Conservation (phyloP, 1,139 yeast genomes). For the Protomyces lactucae-debilis region DNA sequence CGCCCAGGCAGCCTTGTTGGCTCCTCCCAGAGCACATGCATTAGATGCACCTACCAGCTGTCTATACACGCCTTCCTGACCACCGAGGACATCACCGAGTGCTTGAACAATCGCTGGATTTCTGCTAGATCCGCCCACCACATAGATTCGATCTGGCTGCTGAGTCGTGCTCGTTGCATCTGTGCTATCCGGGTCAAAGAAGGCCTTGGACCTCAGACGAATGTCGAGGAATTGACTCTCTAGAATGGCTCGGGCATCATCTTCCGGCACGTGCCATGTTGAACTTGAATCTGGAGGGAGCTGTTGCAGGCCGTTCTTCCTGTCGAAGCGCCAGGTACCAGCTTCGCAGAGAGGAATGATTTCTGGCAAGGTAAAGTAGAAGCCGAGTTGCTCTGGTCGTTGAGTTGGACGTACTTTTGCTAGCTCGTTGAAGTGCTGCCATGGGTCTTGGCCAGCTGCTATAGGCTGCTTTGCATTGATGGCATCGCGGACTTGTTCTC, state of each 20-base stretch:
- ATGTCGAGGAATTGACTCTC: constrained; percentile 86
- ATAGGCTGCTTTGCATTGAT: constrained; percentile 43
- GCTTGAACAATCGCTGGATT: constrained; percentile 62
- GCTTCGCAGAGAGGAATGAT: constrained; percentile 71
- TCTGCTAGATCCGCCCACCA: constrained; percentile 83
- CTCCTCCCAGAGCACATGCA: constrained; percentile 95
- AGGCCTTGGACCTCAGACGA: constrained; percentile 71
- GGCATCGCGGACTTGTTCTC: constrained; percentile 67
- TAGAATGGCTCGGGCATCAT: constrained; percentile 71
- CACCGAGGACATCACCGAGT: constrained; percentile 67
- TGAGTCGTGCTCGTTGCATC: background rate
- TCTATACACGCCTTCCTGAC: constrained; percentile 57
- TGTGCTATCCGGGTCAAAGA: constrained; percentile 44
- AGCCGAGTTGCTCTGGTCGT: constrained; percentile 50
- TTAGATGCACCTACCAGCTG: constrained; percentile 63
- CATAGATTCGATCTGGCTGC: constrained; percentile 50
- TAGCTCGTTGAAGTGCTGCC: constrained; percentile 60
- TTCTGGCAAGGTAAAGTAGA: constrained; percentile 83
- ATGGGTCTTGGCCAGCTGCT: constrained; percentile 40
- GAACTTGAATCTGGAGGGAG: constrained; percentile 28
- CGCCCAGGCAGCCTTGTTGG: constrained; percentile 75
- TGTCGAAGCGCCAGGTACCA: constrained; percentile 34
- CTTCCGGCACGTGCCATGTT: constrained; percentile 47
- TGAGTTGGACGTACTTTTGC: constrained; percentile 29
- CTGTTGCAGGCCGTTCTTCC: constrained; percentile 33